Evolutionary conservation across 1,284 basidiomycete genomes (phyloP), one percentile per base, ranked within the genome.

Genomic region (Pseudozyma sp.): DNA sequence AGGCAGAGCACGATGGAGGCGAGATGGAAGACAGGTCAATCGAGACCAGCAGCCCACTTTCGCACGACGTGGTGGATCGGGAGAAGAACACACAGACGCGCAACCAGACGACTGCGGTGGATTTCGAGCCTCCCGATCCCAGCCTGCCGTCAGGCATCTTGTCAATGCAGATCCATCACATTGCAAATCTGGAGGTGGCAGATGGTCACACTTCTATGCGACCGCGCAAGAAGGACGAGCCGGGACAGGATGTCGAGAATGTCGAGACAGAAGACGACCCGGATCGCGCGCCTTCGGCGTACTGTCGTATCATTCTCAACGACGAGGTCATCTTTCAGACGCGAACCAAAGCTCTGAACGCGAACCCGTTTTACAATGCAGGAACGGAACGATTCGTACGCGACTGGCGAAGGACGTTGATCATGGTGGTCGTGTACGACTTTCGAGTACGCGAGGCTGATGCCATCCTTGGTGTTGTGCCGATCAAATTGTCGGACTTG

Each of bases 351-450:
- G 61, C 70, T n/a, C 63, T 79, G 54, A 86, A 83, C 40, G 81
- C 84, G 3, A 66, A 85, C 43, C 87, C 86, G 3, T 87, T 87
- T 72, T 86, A 85, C 78, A 86, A 87, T 64, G 86, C 86, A 2
- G 79, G 85, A n/a, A 85, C 85, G 45, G 87, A 87, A 70, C 70
- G 86, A 24, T 87, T 86, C 55, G 72, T 87, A n/a, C 67, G 85
- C 19, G 86, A 87, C 78, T 87, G 86, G 86, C 80, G 81, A 9
- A 74, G 82, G 34, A 84, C 85, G n/a, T 81, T 83, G 50, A 75
- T 87, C 52, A 80, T 83, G 30, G 81, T 87, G 54, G 86, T 87
- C 0, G 80, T 87, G 8, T 70, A 85, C 46, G 86, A 87, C 59
- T 84, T 29, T 11, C 44, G 76, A 14, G 45, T 68, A 6, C 61